Evolutionary conservation across 2,329 filamentous ascomycete genomes (phyloP).

Genomic region (Venturia aucupariae): DNA sequence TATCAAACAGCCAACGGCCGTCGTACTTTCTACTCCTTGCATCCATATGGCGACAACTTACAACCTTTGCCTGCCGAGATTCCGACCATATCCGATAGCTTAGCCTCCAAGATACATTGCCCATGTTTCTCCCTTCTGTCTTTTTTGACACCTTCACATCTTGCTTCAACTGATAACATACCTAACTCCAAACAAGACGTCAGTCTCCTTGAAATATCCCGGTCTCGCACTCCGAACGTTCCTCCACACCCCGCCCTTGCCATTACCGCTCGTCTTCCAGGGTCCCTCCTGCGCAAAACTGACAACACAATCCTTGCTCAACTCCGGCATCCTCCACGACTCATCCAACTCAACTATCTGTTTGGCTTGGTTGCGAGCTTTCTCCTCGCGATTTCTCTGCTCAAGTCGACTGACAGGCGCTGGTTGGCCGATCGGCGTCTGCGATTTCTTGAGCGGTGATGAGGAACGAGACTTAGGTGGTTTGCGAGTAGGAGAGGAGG

Average conservation of each 20-base stretch:
- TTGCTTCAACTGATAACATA: constrained; percentile 27
- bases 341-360: background rate
- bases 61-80: background rate
- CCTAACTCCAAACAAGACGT: constrained; percentile 33
- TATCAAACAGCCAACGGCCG: no score
- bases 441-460: constrained; percentile 22
- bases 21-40: background rate
- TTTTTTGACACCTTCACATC: background rate
- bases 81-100: background rate
- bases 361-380: background rate
- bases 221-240: constrained; percentile 31
- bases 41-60: background rate
- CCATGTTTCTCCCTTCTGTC: background rate
- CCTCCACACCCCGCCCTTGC: constrained; percentile 23
- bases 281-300: constrained; percentile 24
- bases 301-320: constrained; percentile 28
- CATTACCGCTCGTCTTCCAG: constrained; percentile 14
- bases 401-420: background rate
- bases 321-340: constrained; percentile 20
- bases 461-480: background rate
- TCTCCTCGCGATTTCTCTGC: background rate
- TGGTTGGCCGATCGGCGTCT: constrained; percentile 14
- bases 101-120: background rate
- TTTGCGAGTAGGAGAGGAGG: constrained; percentile 3
- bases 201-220: constrained; percentile 33